These are phyloP conservation scores for Helotiales sp. DNA, from an alignment of 2,329 filamentous ascomycete species.

Conservation along the genomic window DNA sequence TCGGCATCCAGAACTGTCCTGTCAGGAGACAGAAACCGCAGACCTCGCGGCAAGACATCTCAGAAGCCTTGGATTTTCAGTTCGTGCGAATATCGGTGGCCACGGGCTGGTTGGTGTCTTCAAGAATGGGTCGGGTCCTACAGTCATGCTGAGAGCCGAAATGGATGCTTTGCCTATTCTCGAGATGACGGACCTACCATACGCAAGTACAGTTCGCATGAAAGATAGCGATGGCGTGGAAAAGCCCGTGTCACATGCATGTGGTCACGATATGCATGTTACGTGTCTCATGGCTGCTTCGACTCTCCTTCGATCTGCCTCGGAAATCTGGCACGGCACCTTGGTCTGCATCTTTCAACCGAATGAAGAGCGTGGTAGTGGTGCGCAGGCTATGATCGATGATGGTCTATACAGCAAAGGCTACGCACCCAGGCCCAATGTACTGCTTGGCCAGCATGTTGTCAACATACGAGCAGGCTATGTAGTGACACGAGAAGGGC, in stretches of 20 bases:
- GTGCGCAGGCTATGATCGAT: slow-evolving; percentile 63
- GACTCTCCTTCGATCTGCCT: slow-evolving; percentile 44
- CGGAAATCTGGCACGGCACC: slow-evolving; percentile 58
- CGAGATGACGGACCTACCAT: slow-evolving; percentile 55
- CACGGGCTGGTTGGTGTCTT: slow-evolving; percentile 58
- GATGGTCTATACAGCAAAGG: slow-evolving; percentile 52
- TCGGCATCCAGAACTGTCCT: slow-evolving; percentile 57
- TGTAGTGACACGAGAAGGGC: slow-evolving; percentile 36
- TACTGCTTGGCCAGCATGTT: slow-evolving; percentile 56
- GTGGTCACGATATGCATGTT: slow-evolving; percentile 68
- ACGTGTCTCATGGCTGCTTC: slow-evolving; percentile 56
- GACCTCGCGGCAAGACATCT: slow-evolving; percentile 46
- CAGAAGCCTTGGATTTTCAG: slow-evolving; percentile 37
- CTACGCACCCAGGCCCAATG: slow-evolving; percentile 52
- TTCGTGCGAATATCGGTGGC: slow-evolving; percentile 55
- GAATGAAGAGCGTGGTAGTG: slow-evolving; percentile 57
- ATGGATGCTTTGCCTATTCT: slow-evolving; percentile 60
- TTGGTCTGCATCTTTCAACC: slow-evolving; percentile 67
- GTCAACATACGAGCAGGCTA: slow-evolving; percentile 40
- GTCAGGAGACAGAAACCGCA: slow-evolving; percentile 54
- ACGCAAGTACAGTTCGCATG: slow-evolving; percentile 47
- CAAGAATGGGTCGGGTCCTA: slow-evolving; percentile 53
- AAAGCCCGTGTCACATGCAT: slow-evolving; percentile 66
- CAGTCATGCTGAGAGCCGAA: slow-evolving; percentile 59
- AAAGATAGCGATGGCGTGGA: slow-evolving; percentile 43